These are phyloP conservation scores for Phaffia rhodozyma DNA, from an alignment of 1,284 basidiomycete species.

Conservation along the genomic window DNA sequence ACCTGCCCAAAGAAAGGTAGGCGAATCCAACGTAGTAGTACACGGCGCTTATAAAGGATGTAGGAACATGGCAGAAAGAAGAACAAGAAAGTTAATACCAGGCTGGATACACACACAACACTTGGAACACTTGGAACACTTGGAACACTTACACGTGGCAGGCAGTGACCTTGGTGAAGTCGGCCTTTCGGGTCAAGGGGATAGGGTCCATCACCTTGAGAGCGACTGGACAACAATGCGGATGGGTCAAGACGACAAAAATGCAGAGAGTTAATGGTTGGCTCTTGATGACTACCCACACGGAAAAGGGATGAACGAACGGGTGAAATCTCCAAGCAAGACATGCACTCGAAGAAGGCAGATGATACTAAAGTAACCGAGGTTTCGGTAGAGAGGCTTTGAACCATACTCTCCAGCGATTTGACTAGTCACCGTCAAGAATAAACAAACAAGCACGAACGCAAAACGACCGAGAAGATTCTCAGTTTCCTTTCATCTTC, in stretches of 20 bases:
- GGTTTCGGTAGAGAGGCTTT: conserved; percentile 79
- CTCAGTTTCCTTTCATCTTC: background rate
- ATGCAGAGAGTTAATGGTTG: background rate
- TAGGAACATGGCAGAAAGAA: conserved; percentile 14
- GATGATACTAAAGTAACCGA: conserved; percentile 96
- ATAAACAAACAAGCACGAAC: background rate
- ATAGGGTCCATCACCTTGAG: conserved; percentile 92
- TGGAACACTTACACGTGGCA: conserved; percentile 55
- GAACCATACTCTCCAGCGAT: conserved; percentile 85
- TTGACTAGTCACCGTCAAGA: conserved; percentile 44
- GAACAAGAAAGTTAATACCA: conserved; percentile 17
- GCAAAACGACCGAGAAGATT: too few relatives aligned
- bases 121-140: conserved; percentile 22
- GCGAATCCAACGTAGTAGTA: conserved; percentile 95
- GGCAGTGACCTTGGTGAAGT: conserved; percentile 81
- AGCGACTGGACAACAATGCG: conserved; percentile 46
- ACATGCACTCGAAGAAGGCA: conserved; percentile 92
- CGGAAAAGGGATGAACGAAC: conserved; percentile 23
- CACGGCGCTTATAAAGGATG: conserved; percentile 40
- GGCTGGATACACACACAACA: too few relatives aligned
- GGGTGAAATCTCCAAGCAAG: conserved; percentile 83
- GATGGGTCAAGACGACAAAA: background rate
- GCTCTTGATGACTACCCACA: background rate
- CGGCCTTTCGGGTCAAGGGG: conserved; percentile 75
- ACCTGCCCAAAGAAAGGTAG: conserved; percentile 87